Evolutionary conservation across 192 early-diverging fungal genomes (phyloP).

Genomic region (Linnemannia elongata): DNA sequence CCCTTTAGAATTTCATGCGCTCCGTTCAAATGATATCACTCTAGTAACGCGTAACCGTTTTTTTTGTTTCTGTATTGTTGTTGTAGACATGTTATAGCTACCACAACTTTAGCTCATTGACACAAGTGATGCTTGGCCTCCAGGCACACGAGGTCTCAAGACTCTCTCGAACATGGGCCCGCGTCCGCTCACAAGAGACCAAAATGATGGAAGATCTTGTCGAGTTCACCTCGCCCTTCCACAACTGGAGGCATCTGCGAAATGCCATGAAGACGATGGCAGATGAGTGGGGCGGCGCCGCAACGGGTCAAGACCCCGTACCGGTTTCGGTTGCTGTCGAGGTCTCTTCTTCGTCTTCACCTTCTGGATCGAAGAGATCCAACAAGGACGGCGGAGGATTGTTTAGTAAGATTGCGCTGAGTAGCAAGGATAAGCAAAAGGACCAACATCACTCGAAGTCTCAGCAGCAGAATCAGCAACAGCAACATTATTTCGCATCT

Average conservation of each 20-base stretch:
- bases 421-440: constrained; percentile 23
- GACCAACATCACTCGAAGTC: neutral
- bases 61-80: neutral
- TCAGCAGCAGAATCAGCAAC: constrained; percentile 4
- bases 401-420: constrained; percentile 29
- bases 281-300: constrained; percentile 61
- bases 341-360: neutral
- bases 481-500: constrained; percentile 12
- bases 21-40: no score
- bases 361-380: neutral
- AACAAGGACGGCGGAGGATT: neutral
- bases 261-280: constrained; percentile 67
- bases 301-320: neutral
- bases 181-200: constrained; percentile 58
- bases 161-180: constrained; percentile 68
- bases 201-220: constrained; percentile 63
- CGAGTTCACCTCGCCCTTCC: constrained; percentile 65
- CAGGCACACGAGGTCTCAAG: constrained; percentile 68
- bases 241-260: constrained; percentile 70
- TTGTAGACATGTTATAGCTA: constrained; percentile 68
- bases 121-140: constrained; percentile 71
- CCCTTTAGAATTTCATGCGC: no score
- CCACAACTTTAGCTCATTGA: constrained; percentile 71
- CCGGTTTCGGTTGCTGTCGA: neutral
- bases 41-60: neutral